Evolutionary conservation across 2,329 filamentous ascomycete genomes (phyloP).

Genomic region (Nemania sp.): DNA sequence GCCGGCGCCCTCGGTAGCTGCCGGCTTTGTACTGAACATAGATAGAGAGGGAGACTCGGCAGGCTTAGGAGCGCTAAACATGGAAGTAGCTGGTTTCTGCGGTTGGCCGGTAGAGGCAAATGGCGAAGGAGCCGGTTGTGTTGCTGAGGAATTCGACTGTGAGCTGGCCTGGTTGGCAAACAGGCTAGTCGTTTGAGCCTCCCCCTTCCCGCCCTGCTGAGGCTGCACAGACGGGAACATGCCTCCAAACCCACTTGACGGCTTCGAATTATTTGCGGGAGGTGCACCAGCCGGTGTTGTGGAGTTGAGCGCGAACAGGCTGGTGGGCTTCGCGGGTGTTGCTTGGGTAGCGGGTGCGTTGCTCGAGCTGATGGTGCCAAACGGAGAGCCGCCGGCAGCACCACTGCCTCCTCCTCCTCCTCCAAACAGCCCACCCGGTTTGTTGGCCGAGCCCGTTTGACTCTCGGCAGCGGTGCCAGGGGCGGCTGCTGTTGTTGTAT

Average conservation of each 20-base stretch:
- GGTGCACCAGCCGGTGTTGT: conserved; percentile 61
- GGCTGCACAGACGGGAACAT: conserved; percentile 44
- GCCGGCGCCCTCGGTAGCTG: conserved; percentile 20
- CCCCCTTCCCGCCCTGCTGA: conserved; percentile 42
- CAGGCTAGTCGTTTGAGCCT: conserved; percentile 25
- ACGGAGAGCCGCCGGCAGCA: conserved; percentile 29
- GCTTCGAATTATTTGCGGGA: conserved; percentile 44
- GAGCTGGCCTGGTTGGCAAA: conserved; percentile 27
- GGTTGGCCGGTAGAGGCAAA: conserved; percentile 27
- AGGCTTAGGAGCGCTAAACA: conserved; percentile 35
- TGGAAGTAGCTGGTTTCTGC: conserved; percentile 22
- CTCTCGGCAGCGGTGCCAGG: conserved; percentile 27
- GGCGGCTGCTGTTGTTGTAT: conserved; percentile 31
- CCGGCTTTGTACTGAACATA: conserved; percentile 33
- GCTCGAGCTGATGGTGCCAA: conserved; percentile 27
- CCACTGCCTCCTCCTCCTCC: conserved; percentile 27
- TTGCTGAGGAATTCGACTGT: conserved; percentile 34
- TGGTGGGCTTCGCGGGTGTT: conserved; percentile 53
- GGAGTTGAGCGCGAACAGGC: conserved; percentile 53
- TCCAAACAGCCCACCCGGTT: conserved; percentile 33
- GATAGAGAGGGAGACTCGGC: conserved; percentile 28
- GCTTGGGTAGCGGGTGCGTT: conserved; percentile 36
- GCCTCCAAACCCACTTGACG: conserved; percentile 28
- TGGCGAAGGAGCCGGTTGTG: conserved; percentile 33
- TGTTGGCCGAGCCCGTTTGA: conserved; percentile 28